These are phyloP conservation scores for Apocynum venetum DNA, from an alignment of 257 asterid genomes.

Conservation along the genomic window DNA sequence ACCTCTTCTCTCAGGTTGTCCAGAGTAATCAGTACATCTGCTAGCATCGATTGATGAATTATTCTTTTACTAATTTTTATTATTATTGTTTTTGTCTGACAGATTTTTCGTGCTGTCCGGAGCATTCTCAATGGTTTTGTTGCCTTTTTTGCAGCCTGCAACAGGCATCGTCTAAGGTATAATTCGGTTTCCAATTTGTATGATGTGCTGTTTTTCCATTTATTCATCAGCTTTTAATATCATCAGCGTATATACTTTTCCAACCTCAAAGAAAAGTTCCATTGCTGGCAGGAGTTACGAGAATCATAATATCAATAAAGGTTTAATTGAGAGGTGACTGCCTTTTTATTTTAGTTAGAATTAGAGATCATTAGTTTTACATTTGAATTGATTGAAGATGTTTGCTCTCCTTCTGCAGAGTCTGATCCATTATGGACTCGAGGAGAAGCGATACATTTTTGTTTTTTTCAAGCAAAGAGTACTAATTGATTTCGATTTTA, in stretches of 20 bases:
- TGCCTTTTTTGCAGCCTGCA: slow-evolving; percentile 76
- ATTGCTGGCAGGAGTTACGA: neutral
- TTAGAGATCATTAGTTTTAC: neutral
- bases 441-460: neutral
- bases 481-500: neutral
- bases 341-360: neutral
- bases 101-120: slow-evolving; percentile 90
- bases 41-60: neutral
- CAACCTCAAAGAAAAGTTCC: neutral
- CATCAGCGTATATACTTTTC: neutral
- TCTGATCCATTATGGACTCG: too few species aligned
- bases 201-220: neutral
- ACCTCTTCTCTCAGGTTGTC: slow-evolving; percentile 85
- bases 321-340: neutral
- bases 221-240: neutral
- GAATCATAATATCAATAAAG: neutral
- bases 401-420: neutral
- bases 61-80: slow-evolving; percentile 3
- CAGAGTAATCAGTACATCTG: slow-evolving; percentile 2
- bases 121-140: slow-evolving; percentile 88
- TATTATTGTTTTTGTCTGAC: slow-evolving; percentile 17
- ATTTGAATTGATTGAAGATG: neutral
- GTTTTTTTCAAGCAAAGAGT: neutral
- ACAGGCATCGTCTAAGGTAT: slow-evolving; percentile 92
- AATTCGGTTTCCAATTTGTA: slow-evolving; percentile 6